These are phyloP conservation scores for Penicillium goetzii DNA, from an alignment of 495 filamentous ascomycete species.

Conservation along the genomic window DNA sequence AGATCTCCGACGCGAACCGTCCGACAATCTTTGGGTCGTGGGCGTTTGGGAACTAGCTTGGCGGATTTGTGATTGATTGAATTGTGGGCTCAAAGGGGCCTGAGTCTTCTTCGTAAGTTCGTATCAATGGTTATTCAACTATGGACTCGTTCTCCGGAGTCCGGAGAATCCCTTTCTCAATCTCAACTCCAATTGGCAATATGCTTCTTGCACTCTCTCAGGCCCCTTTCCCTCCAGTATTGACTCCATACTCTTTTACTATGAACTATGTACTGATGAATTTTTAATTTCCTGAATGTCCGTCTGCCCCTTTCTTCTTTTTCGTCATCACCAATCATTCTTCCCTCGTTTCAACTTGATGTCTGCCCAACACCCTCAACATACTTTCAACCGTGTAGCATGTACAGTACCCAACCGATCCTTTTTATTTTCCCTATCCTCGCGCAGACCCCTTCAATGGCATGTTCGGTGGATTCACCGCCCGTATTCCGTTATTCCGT, in stretches of 20 bases:
- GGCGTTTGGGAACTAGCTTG: background rate
- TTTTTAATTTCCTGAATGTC: background rate
- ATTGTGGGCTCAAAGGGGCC: background rate
- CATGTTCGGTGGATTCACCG: conserved; percentile 7
- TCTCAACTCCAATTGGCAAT: background rate
- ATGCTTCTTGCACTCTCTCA: background rate
- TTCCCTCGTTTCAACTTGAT: conserved; percentile 3
- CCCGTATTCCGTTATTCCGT: conserved; percentile 5
- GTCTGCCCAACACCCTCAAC: conserved; percentile 1
- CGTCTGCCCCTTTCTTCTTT: background rate
- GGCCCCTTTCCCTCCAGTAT: background rate
- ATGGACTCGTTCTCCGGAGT: background rate
- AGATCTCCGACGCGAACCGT: background rate
- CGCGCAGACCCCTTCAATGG: background rate
- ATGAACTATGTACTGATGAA: background rate
- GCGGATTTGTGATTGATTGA: background rate
- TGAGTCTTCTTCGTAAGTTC: background rate
- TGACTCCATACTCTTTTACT: background rate
- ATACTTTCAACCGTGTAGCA: conserved; percentile 4
- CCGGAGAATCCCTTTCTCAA: background rate
- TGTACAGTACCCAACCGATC: conserved; percentile 9
- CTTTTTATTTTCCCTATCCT: conserved; percentile 4
- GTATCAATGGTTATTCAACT: background rate
- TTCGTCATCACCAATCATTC: conserved; percentile 3
- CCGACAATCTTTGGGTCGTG: background rate